Conservation (phyloP, 345 rosid genomes). For the Eucalyptus regnans region DNA sequence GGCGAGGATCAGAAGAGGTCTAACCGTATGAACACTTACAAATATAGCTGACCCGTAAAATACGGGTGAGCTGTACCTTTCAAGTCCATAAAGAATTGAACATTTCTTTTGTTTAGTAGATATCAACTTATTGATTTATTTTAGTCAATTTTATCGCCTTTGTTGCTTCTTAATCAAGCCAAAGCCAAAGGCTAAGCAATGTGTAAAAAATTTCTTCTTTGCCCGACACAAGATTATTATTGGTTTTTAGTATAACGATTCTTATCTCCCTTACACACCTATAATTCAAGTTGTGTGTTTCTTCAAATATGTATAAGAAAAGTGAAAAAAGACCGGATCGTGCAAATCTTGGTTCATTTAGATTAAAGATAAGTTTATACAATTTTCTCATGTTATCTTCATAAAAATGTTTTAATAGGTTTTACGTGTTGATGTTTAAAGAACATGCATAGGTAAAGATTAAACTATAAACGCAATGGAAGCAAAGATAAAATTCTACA, state of each 20-base stretch:
- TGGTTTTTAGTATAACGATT: not conserved
- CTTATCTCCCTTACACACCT: not conserved
- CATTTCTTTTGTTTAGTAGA: too few relatives aligned
- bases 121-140: too few relatives aligned
- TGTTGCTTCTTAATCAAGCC: not conserved
- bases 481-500: too few relatives aligned
- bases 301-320: not conserved
- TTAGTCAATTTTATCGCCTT: not conserved
- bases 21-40: not conserved
- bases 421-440: not conserved
- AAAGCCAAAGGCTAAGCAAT: not conserved
- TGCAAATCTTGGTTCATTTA: not conserved
- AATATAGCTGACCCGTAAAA: not conserved
- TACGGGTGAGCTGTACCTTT: not conserved
- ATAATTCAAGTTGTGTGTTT: not conserved
- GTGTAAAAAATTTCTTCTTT: not conserved
- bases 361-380: not conserved
- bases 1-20: not conserved
- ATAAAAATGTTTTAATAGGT: not conserved
- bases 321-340: not conserved
- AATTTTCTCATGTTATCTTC: not conserved
- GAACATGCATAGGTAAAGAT: too few relatives aligned
- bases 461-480: too few relatives aligned
- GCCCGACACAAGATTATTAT: not conserved
- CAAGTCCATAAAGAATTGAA: too few relatives aligned